phyloP scores from a whole-genome alignment of 257 asterid genomes.

The Ilex asprella region DNA sequence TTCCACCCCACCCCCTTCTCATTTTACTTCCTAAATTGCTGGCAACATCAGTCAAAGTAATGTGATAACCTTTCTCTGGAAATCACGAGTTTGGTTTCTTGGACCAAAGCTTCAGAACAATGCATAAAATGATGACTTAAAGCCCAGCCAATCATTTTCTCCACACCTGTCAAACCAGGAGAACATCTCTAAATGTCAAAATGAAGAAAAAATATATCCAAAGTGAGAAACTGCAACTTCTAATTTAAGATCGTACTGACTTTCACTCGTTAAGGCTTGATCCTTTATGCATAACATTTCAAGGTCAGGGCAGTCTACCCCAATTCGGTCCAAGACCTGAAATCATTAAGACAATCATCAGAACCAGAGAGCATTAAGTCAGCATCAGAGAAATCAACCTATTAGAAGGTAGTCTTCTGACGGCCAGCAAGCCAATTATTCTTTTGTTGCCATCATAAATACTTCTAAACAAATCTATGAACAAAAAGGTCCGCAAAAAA shows the following conservation, averaged over 20 bases:
- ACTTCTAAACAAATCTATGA: background rate
- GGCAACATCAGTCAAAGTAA: background rate
- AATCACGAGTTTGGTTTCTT: slow-evolving; percentile 47
- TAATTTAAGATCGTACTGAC: slow-evolving; percentile 32
- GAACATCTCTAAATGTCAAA: slow-evolving; percentile 11
- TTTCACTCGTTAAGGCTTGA: slow-evolving; percentile 76
- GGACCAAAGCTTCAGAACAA: slow-evolving; percentile 33
- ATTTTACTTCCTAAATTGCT: too few relatives aligned
- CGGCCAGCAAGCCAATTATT: background rate
- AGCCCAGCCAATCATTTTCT: slow-evolving; percentile 80
- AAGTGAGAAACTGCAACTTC: slow-evolving; percentile 15
- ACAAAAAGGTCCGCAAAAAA: too few relatives aligned
- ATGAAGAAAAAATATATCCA: background rate
- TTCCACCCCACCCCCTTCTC: too few relatives aligned
- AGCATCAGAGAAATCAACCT: too few relatives aligned
- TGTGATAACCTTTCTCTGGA: slow-evolving; percentile 53
- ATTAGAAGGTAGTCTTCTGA: too few relatives aligned
- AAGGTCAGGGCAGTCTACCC: slow-evolving; percentile 66
- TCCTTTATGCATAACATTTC: slow-evolving; percentile 69
- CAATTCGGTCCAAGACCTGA: slow-evolving; percentile 51
- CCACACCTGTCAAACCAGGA: slow-evolving; percentile 43
- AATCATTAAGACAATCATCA: slow-evolving; percentile 12
- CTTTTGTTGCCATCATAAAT: background rate
- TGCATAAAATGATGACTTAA: slow-evolving; percentile 79
- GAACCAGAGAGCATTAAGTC: background rate